These are phyloP conservation scores for Populus tomentosa DNA, from an alignment of 441 rosid genomes.

Conservation along the genomic window DNA sequence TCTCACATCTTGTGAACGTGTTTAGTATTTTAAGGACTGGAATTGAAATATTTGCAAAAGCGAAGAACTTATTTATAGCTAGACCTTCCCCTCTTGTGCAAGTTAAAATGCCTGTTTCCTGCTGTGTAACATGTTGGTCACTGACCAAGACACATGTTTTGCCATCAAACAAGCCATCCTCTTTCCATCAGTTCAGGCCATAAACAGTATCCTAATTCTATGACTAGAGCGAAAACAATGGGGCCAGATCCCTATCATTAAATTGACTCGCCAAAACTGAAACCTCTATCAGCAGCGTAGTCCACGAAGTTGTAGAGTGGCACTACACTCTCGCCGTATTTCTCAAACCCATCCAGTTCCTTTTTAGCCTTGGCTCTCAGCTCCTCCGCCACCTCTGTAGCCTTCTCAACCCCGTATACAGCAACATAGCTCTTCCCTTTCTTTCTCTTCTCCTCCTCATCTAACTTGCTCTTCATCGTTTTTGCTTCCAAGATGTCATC, in stretches of 20 bases:
- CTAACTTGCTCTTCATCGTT: slow-evolving; percentile 7
- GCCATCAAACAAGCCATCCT: not conserved
- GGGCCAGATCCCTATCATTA: not conserved
- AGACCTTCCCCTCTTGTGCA: too few relatives aligned
- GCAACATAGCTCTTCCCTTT: slow-evolving; percentile 48
- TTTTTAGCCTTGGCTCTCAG: slow-evolving; percentile 53
- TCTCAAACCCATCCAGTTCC: slow-evolving; percentile 56
- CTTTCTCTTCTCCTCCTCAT: slow-evolving; percentile 30
- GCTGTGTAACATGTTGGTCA: too few relatives aligned
- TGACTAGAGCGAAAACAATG: too few relatives aligned
- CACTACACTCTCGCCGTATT: slow-evolving; percentile 50
- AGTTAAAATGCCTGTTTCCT: too few relatives aligned
- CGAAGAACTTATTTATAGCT: too few relatives aligned
- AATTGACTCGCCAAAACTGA: slow-evolving; percentile 29
- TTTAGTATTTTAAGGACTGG: too few relatives aligned
- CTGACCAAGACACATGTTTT: not conserved
- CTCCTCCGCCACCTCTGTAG: slow-evolving; percentile 62
- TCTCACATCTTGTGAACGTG: too few relatives aligned
- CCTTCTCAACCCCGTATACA: slow-evolving; percentile 54
- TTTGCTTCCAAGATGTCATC: slow-evolving; percentile 52
- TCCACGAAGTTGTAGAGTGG: slow-evolving; percentile 81
- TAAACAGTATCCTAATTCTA: too few relatives aligned
- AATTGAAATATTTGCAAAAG: too few relatives aligned
- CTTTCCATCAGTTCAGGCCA: too few relatives aligned
- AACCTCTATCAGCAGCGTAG: slow-evolving; percentile 60